A percentile compares a stretch with the other conserved stretches of the same genome.
Conservation (phyloP, 768 basidiomycete species). For the Imleria badia region DNA sequence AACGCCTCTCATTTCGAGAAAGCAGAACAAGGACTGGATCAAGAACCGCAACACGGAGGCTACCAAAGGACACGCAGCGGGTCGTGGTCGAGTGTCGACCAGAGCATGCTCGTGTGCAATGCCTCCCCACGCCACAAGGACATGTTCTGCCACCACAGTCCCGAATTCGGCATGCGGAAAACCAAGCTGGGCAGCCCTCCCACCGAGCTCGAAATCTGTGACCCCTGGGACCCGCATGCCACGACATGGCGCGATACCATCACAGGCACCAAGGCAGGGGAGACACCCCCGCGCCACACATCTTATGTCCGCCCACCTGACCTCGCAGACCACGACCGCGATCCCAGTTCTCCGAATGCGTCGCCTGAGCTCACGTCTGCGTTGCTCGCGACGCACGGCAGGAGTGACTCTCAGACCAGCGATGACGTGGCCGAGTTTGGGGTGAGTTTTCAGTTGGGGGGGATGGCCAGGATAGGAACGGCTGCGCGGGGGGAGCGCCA, state of each 20-base stretch:
- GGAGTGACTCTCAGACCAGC: conserved; percentile 10
- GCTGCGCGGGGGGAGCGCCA: conserved; percentile 34
- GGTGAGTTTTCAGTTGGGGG: conserved; percentile 7
- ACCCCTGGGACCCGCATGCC: conserved; percentile 26
- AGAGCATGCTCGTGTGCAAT: conserved; percentile 38
- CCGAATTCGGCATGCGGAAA: conserved; percentile 13
- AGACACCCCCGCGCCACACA: conserved; percentile 9
- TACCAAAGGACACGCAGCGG: conserved; percentile 38
- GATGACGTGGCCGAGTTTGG: conserved; percentile 25
- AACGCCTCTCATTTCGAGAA: conserved; percentile 11
- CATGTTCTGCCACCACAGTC: conserved; percentile 3
- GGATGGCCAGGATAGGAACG: conserved; percentile 51
- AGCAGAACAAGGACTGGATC: conserved; percentile 13
- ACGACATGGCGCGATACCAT: conserved; percentile 31
- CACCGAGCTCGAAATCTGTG: conserved; percentile 8
- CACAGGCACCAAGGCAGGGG: conserved; percentile 25
- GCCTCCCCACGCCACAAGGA: conserved; percentile 35
- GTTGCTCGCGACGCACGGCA: conserved; percentile 35
- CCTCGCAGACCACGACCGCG: neutral
- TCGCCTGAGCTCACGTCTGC: conserved; percentile 29
- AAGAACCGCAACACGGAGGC: conserved; percentile 14
- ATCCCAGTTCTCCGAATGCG: conserved; percentile 23
- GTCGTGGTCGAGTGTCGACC: conserved; percentile 26
- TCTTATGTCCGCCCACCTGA: conserved; percentile 8
- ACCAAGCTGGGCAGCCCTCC: neutral